Evolutionary conservation across 805 yeast species (phyloP), one percentile per base, ranked within the genome.

Genomic region (Zygotorulaspora danielsina): DNA sequence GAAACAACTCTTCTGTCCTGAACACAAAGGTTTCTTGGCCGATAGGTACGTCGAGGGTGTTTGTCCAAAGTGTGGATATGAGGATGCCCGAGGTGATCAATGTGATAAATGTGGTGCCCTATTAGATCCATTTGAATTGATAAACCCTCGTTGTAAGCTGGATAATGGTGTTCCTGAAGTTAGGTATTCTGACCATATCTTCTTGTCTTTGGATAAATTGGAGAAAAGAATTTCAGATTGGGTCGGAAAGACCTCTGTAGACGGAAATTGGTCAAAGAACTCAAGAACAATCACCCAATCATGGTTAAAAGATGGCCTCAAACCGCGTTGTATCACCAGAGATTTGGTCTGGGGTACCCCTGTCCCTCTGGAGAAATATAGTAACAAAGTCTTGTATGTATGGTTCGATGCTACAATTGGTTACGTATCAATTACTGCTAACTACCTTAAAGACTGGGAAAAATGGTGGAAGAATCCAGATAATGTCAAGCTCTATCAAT

Each of bases 391-490:
- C 9, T 71, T 93, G 55, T 93, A 93, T 60, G 99, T 93, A 43
- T 93, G 99, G 99, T 93, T 93, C 54, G 99, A 93, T 68, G 99
- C 99, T 26, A 78, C 96, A 35, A 93, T 93, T 53, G 99, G 99
- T 32, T 93, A 93, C 63, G 79, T 89, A 43, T 87, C 97, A 36
- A 93, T 93, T 58, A 93, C 99, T 19, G 97, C 97, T 18, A 84
- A 83, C 63, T 94, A 90, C 67, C 79, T 87, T 12, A 64, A 73
- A 30, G 68, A 69, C 32, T 90, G 97, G 97, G 68, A 74, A 55
- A 61, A 77, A 53, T 90, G 98, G 98, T 93, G 99, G 99, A 78
- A 77, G 54, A 72, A 84, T 58, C 95, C 96, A n/a, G 87, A 88
- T 38, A 63, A 88, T 46, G 96, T 93, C 48, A 67, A 84, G 50